A percentile compares a stretch with the other conserved stretches of the same genome.
phyloP scores from a whole-genome alignment of 352 stramenopile genomes.

The Pythium diclinum region DNA sequence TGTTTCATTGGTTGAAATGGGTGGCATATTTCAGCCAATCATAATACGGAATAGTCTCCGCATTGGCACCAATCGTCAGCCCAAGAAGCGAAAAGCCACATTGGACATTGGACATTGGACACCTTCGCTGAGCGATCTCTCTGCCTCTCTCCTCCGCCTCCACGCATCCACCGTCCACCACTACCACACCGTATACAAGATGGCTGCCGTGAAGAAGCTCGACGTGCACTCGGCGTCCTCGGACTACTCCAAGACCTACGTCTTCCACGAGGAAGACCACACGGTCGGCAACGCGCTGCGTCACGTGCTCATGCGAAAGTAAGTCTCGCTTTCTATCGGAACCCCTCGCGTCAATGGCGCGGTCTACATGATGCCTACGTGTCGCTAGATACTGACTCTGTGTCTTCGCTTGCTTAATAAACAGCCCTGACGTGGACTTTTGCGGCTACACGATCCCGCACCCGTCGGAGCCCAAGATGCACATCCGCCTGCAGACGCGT shows the following conservation, averaged over 20 bases:
- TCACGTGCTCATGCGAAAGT: constrained; percentile 92
- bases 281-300: constrained; percentile 89
- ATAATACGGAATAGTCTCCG: background rate
- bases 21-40: background rate
- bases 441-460: constrained; percentile 95
- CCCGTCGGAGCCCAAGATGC: constrained; percentile 93
- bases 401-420: constrained; percentile 6
- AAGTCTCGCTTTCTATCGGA: constrained; percentile 23
- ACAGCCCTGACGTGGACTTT: constrained; percentile 89
- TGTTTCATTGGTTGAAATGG: background rate
- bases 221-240: constrained; percentile 76
- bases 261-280: constrained; percentile 89
- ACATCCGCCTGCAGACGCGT: constrained; percentile 90
- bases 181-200: constrained; percentile 18
- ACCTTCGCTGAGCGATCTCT: background rate
- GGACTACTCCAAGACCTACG: constrained; percentile 85
- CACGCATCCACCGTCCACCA: background rate
- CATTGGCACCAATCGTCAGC: constrained; percentile 2
- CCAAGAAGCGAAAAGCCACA: constrained; percentile 19
- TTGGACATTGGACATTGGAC: background rate
- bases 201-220: constrained; percentile 62
- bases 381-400: constrained; percentile 10
- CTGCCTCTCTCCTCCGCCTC: background rate
- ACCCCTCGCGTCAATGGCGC: background rate
- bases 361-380: background rate